Percentiles rank a stretch among this genome's conserved stretches.
phyloP scores from a whole-genome alignment of 768 basidiomycete genomes.

The Russula sp. region DNA sequence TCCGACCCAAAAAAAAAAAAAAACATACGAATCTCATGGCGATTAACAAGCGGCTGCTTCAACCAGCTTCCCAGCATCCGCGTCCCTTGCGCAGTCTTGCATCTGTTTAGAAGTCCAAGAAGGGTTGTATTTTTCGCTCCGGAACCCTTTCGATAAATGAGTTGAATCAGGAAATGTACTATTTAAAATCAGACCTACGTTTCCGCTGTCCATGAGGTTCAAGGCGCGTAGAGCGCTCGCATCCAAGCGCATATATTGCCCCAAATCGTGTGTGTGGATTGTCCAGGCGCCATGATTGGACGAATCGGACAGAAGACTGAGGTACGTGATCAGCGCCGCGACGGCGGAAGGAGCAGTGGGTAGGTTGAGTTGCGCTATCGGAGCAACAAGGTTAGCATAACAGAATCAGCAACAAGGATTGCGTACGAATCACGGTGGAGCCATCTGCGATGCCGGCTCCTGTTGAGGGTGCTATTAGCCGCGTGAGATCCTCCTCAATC shows the following conservation, averaged over 20 bases:
- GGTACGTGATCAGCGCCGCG: conserved; percentile 75
- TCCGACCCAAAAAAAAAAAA: background rate
- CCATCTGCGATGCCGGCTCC: conserved; percentile 6
- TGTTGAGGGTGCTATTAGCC: conserved; percentile 8
- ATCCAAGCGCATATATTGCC: conserved; percentile 94
- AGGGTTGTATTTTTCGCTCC: conserved; percentile 79
- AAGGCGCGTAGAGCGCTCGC: conserved; percentile 90
- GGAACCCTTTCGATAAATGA: conserved; percentile 38
- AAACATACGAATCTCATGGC: conserved; percentile 81
- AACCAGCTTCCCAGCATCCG: conserved; percentile 86
- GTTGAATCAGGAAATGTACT: background rate
- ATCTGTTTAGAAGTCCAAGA: conserved; percentile 86
- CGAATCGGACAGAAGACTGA: conserved; percentile 70
- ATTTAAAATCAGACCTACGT: conserved; percentile 30
- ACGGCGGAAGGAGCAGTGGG: conserved; percentile 76
- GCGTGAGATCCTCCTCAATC: conserved; percentile 23
- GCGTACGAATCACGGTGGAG: conserved; percentile 11
- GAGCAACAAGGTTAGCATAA: background rate
- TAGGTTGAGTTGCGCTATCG: conserved; percentile 69
- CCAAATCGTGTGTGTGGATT: conserved; percentile 81
- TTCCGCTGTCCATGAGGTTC: conserved; percentile 63
- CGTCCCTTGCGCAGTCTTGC: conserved; percentile 93
- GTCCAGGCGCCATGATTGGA: conserved; percentile 76
- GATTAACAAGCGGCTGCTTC: conserved; percentile 91
- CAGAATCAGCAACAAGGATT: background rate